Conservation (phyloP, 2,329 filamentous ascomycete species). For the Beauveria pseudobassiana region DNA sequence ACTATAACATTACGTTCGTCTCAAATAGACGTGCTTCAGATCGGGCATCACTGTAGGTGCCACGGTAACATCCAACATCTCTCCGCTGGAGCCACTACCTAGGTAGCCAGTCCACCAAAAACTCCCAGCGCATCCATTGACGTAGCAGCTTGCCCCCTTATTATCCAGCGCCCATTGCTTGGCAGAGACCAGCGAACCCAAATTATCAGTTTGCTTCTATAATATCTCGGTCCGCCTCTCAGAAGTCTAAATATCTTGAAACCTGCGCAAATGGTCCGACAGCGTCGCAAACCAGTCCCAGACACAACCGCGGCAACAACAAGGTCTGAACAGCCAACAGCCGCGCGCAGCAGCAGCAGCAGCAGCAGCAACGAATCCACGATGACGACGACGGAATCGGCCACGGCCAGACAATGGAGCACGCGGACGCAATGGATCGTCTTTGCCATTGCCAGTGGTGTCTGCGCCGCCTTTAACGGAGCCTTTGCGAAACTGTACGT, state of each 20-base stretch:
- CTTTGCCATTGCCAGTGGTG: conserved; percentile 65
- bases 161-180: neutral
- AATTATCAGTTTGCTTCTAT: neutral
- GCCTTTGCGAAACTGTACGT: conserved; percentile 76
- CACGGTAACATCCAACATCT: neutral
- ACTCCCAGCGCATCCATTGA: neutral
- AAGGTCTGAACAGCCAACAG: conserved; percentile 10
- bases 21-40: neutral
- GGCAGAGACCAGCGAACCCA: neutral
- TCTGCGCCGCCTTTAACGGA: conserved; percentile 73
- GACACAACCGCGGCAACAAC: neutral
- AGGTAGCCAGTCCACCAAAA: neutral
- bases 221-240: neutral
- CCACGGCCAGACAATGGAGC: conserved; percentile 20
- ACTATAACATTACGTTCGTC: neutral
- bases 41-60: neutral
- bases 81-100: neutral
- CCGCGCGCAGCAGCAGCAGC: neutral
- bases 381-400: conserved; percentile 6
- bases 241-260: neutral
- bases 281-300: conserved; percentile 16
- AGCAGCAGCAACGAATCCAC: neutral
- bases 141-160: neutral
- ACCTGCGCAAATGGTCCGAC: conserved; percentile 22
- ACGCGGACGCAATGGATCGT: conserved; percentile 51